These are phyloP conservation scores for Comarum palustre DNA, from an alignment of 306 rosid species.

Conservation along the genomic window DNA sequence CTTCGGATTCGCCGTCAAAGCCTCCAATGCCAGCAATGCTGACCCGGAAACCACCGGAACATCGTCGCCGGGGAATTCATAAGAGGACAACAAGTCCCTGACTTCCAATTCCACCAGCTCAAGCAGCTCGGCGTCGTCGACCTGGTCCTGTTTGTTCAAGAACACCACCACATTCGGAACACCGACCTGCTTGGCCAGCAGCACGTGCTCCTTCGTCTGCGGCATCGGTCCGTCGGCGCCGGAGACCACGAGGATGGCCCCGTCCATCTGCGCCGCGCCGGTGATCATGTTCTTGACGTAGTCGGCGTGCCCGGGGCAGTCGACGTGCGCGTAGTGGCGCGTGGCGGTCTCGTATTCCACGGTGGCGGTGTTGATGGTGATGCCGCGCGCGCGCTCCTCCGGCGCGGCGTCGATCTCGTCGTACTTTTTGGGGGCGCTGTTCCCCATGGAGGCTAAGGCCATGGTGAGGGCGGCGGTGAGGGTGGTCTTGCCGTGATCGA, in stretches of 20 bases:
- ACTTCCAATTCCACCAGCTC: constrained; percentile 36
- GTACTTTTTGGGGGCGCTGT: constrained; percentile 35
- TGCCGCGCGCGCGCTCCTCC: constrained; percentile 37
- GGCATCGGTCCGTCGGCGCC: constrained; percentile 45
- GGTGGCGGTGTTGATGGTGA: constrained; percentile 36
- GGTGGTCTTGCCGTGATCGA: constrained; percentile 37
- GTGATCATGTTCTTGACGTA: constrained; percentile 50
- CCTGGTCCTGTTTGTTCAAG: constrained; percentile 36
- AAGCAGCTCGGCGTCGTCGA: constrained; percentile 34
- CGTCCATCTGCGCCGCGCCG: constrained; percentile 48
- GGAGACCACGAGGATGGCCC: constrained; percentile 40
- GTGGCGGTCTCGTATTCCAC: constrained; percentile 34
- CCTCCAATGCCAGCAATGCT: constrained; percentile 35
- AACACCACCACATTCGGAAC: constrained; percentile 35
- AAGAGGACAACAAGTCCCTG: constrained; percentile 25
- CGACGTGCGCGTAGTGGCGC: constrained; percentile 41
- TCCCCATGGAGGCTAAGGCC: constrained; percentile 37
- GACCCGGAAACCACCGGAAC: constrained; percentile 36
- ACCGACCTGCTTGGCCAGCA: constrained; percentile 34
- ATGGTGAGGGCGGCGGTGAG: constrained; percentile 40
- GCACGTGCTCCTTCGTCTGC: constrained; percentile 35
- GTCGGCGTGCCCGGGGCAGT: constrained; percentile 50
- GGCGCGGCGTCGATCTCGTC: constrained; percentile 38
- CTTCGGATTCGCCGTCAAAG: constrained; percentile 31
- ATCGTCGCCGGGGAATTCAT: constrained; percentile 35